Conservation (phyloP, 495 filamentous ascomycete species). For the Neurospora terricola region DNA sequence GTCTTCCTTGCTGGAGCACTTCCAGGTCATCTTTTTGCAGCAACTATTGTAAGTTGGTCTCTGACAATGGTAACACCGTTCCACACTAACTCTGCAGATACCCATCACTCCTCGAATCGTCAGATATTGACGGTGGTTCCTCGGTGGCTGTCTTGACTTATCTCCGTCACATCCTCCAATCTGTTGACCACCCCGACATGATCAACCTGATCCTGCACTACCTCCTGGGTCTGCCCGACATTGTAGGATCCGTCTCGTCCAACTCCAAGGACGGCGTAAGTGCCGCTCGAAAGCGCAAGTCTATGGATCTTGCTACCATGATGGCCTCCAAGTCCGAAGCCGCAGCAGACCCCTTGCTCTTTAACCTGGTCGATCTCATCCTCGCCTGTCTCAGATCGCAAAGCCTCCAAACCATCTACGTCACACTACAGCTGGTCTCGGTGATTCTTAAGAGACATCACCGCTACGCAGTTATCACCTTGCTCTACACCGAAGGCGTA, state of each 20-base stretch:
- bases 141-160: constrained; percentile 94
- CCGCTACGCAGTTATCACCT: constrained; percentile 66
- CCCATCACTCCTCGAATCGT: constrained; percentile 90
- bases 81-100: constrained; percentile 48
- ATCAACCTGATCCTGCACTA: constrained; percentile 91
- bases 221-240: constrained; percentile 65
- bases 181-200: constrained; percentile 82
- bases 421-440: constrained; percentile 75
- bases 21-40: constrained; percentile 91
- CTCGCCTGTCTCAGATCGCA: constrained; percentile 72
- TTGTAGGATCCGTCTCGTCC: constrained; percentile 19
- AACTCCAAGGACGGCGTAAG: constrained; percentile 31
- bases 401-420: constrained; percentile 79
- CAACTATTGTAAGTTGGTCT: constrained; percentile 68
- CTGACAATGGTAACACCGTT: not conserved
- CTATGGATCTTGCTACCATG: constrained; percentile 73
- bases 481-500: constrained; percentile 56
- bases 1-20: constrained; percentile 88
- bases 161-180: constrained; percentile 79
- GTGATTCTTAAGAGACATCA: constrained; percentile 81
- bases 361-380: constrained; percentile 89
- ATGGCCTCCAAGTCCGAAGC: constrained; percentile 57
- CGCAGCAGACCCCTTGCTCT: constrained; percentile 72
- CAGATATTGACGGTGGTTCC: constrained; percentile 91
- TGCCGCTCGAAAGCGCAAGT: constrained; percentile 71